phyloP scores from a whole-genome alignment of 352 stramenopile species.

The Phytophthora macrochlamydospora region DNA sequence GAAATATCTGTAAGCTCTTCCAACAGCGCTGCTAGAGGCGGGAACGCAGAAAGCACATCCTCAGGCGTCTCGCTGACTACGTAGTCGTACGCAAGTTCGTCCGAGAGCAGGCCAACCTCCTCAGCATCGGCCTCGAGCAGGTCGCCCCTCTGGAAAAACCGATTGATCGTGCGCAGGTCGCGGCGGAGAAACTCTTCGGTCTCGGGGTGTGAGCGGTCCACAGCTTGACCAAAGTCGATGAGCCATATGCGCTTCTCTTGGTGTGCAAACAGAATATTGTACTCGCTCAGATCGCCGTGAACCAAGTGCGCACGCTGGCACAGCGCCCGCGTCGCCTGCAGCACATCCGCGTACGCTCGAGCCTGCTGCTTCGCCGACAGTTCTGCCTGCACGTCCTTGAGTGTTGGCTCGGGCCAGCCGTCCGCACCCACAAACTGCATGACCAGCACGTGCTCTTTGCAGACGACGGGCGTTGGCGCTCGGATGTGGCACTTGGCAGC shows the following conservation, averaged over 20 bases:
- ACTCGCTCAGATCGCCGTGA: slow-evolving; percentile 79
- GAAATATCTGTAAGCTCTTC: slow-evolving; percentile 38
- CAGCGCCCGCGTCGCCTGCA: slow-evolving; percentile 49
- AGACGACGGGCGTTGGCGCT: slow-evolving; percentile 44
- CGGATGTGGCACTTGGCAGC: slow-evolving; percentile 52
- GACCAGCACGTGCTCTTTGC: slow-evolving; percentile 74
- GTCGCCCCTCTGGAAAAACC: slow-evolving; percentile 77
- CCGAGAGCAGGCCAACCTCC: slow-evolving; percentile 45
- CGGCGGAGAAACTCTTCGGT: slow-evolving; percentile 66
- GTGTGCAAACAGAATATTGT: slow-evolving; percentile 88
- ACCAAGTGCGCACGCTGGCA: slow-evolving; percentile 65
- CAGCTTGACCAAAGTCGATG: slow-evolving; percentile 93
- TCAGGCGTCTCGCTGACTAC: slow-evolving; percentile 34
- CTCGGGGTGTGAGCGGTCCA: slow-evolving; percentile 81
- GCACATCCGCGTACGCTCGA: slow-evolving; percentile 59
- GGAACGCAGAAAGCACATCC: slow-evolving; percentile 36
- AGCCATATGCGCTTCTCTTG: slow-evolving; percentile 76
- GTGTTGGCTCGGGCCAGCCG: slow-evolving; percentile 62
- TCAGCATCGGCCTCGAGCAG: slow-evolving; percentile 38
- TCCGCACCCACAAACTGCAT: slow-evolving; percentile 74
- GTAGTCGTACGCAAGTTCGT: slow-evolving; percentile 53
- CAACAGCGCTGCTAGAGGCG: slow-evolving; percentile 35
- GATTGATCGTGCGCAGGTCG: slow-evolving; percentile 76
- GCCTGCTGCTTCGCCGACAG: slow-evolving; percentile 59
- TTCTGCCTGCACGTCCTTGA: slow-evolving; percentile 59